Percentiles rank a stretch among this genome's conserved stretches.
Evolutionary conservation across 345 rosid genomes (phyloP).

Genomic region (Acer yangbiense): DNA sequence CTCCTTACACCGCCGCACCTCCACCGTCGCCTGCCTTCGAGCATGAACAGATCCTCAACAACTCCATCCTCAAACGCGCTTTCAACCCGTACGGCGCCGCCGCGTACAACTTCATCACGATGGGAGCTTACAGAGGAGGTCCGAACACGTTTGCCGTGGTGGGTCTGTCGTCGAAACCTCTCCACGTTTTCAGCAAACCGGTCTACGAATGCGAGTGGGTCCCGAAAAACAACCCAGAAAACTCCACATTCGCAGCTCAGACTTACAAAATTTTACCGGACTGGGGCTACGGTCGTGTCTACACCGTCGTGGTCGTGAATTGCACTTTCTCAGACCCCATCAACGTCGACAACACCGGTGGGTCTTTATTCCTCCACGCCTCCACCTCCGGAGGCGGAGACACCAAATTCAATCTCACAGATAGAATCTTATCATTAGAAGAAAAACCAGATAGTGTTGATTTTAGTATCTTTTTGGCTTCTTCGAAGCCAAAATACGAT

Average conservation of each 20-base stretch:
- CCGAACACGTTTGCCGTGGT: conserved; percentile 59
- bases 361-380: conserved; percentile 65
- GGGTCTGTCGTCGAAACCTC: conserved; percentile 87
- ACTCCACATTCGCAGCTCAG: neutral
- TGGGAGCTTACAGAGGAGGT: conserved; percentile 90
- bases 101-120: conserved; percentile 77
- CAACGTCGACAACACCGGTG: conserved; percentile 71
- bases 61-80: conserved; percentile 55
- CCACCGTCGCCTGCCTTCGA: conserved; percentile 22
- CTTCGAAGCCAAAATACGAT: conserved; percentile 62
- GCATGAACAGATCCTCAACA: conserved; percentile 46
- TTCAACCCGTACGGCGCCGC: conserved; percentile 72
- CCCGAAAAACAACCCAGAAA: conserved; percentile 24
- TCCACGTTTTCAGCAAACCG: conserved; percentile 69
- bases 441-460: conserved; percentile 55
- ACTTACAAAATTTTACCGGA: conserved; percentile 72
- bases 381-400: conserved; percentile 77
- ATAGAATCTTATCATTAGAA: conserved; percentile 50
- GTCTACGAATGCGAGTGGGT: conserved; percentile 77
- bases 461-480: conserved; percentile 29
- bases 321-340: conserved; percentile 65
- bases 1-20: conserved; percentile 17
- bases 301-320: conserved; percentile 81
- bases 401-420: conserved; percentile 50
- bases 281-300: conserved; percentile 94